phyloP scores from a whole-genome alignment of 352 stramenopile species.

The Ophiocytium majus region DNA sequence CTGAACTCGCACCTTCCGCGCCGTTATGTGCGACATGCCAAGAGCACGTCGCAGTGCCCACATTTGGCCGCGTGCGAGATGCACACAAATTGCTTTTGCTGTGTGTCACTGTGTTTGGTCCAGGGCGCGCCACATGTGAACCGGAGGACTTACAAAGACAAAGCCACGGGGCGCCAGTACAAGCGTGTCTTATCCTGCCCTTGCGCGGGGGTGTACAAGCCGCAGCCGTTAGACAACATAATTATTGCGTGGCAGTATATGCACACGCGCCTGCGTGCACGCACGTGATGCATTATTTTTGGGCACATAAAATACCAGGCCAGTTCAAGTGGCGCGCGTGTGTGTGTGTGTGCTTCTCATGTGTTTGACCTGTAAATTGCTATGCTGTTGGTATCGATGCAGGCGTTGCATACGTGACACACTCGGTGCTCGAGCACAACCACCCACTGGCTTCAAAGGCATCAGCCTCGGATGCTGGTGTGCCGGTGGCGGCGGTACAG shows the following conservation, averaged over 20 bases:
- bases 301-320: not conserved
- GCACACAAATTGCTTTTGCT: too few relatives aligned
- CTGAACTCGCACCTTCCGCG: too few relatives aligned
- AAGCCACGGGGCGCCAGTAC: not conserved
- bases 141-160: not conserved
- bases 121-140: too few relatives aligned
- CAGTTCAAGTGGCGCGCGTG: not conserved
- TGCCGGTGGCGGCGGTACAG: not conserved
- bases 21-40: too few relatives aligned
- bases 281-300: not conserved
- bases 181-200: not conserved
- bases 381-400: not conserved
- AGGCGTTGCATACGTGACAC: not conserved
- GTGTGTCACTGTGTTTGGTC: too few relatives aligned
- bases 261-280: not conserved
- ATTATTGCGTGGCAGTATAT: not conserved
- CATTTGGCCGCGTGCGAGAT: too few relatives aligned
- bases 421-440: not conserved
- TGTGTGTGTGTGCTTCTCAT: not conserved
- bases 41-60: too few relatives aligned
- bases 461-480: too few relatives aligned
- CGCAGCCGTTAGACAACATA: not conserved
- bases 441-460: not conserved
- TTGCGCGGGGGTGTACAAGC: constrained; percentile 6
- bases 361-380: not conserved